Conservation (phyloP, 768 basidiomycete genomes). For the Suillus placidus region DNA sequence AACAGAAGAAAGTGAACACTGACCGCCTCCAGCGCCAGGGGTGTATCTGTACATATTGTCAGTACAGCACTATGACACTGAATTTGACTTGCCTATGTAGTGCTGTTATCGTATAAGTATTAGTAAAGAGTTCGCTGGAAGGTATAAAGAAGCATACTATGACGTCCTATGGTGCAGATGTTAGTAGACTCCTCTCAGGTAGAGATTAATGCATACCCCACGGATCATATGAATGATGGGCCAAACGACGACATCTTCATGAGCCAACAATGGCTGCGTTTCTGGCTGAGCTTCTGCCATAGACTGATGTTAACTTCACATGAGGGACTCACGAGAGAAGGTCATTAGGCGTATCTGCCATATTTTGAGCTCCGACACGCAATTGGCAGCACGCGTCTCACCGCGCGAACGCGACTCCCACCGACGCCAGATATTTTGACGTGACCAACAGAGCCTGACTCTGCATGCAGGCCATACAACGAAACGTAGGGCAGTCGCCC, state of each 20-base stretch:
- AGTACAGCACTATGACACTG: conserved; percentile 4
- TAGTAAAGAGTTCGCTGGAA: conserved; percentile 5
- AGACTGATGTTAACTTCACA: conserved; percentile 2
- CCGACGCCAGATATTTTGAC: conserved; percentile 29
- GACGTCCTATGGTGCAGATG: conserved; percentile 52
- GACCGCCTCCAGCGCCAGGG: conserved; percentile 80
- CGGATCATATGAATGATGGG: conserved; percentile 82
- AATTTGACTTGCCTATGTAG: conserved; percentile 59
- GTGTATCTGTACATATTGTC: conserved; percentile 62
- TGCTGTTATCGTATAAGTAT: conserved; percentile 44
- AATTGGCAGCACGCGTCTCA: conserved; percentile 27
- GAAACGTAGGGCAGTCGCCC: conserved; percentile 44
- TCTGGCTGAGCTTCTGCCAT: conserved; percentile 28
- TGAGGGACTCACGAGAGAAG: not conserved
- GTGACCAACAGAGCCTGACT: conserved; percentile 14
- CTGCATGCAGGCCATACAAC: conserved; percentile 32
- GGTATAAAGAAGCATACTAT: conserved; percentile 38
- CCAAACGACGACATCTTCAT: conserved; percentile 68
- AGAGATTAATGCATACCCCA: conserved; percentile 43
- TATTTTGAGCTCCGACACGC: conserved; percentile 37
- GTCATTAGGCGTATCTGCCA: conserved; percentile 15
- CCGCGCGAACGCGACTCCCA: conserved; percentile 15
- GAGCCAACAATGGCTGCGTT: conserved; percentile 45
- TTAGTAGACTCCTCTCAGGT: conserved; percentile 12
- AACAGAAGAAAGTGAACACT: conserved; percentile 27